Conservation (phyloP, 352 stramenopile genomes). For the Detonula confervacea region DNA sequence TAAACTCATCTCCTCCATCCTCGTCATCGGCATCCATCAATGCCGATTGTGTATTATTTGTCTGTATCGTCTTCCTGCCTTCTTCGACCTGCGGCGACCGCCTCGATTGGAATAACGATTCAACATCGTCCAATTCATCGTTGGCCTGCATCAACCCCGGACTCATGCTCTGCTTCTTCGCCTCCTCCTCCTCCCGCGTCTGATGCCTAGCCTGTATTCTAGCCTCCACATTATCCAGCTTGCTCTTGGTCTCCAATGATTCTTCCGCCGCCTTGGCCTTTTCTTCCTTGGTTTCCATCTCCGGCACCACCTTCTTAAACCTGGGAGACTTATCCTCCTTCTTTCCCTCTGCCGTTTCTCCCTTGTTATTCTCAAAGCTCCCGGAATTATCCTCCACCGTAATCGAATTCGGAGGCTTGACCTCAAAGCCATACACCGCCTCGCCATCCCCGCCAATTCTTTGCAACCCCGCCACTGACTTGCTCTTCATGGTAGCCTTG, state of each 20-base stretch:
- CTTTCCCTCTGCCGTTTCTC: background rate
- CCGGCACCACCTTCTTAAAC: constrained; percentile 35
- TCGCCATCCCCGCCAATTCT: constrained; percentile 2
- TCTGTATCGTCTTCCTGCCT: background rate
- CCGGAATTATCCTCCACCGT: constrained; percentile 38
- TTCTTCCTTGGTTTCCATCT: constrained; percentile 42
- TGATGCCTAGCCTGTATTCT: constrained; percentile 42
- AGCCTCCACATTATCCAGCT: constrained; percentile 53
- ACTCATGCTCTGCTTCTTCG: background rate
- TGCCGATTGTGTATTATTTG: background rate
- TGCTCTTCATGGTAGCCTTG: constrained; percentile 36
- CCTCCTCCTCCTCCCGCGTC: constrained; percentile 22
- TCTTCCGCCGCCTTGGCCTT: constrained; percentile 27
- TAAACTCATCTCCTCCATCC: too few relatives aligned
- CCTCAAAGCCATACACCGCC: constrained; percentile 29
- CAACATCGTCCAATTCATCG: constrained; percentile 21
- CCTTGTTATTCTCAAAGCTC: background rate
- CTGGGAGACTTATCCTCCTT: constrained; percentile 19
- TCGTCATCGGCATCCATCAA: background rate
- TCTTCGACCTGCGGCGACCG: too few relatives aligned
- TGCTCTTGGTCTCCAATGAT: constrained; percentile 16
- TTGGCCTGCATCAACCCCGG: constrained; percentile 10
- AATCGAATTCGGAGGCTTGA: constrained; percentile 53
- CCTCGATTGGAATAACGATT: constrained; percentile 19
- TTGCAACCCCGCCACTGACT: background rate